Evolutionary conservation across 2,329 filamentous ascomycete genomes (phyloP), one percentile per base, ranked within the genome.

Genomic region (Fusarium sp.): DNA sequence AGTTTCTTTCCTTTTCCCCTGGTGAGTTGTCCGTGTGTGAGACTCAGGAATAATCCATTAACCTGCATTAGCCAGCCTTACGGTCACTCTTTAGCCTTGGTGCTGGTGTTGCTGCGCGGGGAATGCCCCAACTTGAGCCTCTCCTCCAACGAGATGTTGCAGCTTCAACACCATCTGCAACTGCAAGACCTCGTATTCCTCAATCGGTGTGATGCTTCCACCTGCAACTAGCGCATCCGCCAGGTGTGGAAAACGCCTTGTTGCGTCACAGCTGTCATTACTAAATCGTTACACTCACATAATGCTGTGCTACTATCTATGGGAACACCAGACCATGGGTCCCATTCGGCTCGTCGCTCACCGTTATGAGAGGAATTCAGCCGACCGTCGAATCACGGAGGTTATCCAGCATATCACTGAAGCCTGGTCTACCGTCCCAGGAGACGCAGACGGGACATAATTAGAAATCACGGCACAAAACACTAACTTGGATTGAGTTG

Each of bases 41-140:
- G 58, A 69, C 52, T n/a, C 2, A 49, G 16, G 25, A 43, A 28
- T 7, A 56, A 37, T n/a, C 37, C 60, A 21, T 37, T 32, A 53
- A 43, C 64, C 50, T 73, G 71, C 71, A 73, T 74, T 74, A 74
- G 66, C 71, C 61, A 71, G 71, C 71, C 71, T 71, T 74, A 71
- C 18, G 37, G 40, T 18, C 30, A 42, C 7, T 32, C 21, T 23
- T 56, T 53, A 21, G 49, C 12, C 18, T 38, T 16, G 19, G 9
- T 38, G 3, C 15, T 21, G 33, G 33, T 33, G 13, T 15, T 33
- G 13, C 33, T 37, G 44, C 44, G 46, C 37, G 40, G 65, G 44
- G 60, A 32, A 30, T 60, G 42, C 5, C 40, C 50, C 37, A 38
- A 40, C 37, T 66, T 73, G 65, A 73, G 71, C 71, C 49, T 74